A percentile compares a stretch with the other conserved stretches of the same genome.
Evolutionary conservation across 257 asterid species (phyloP).

Genomic region (Fraxinus excelsior): DNA sequence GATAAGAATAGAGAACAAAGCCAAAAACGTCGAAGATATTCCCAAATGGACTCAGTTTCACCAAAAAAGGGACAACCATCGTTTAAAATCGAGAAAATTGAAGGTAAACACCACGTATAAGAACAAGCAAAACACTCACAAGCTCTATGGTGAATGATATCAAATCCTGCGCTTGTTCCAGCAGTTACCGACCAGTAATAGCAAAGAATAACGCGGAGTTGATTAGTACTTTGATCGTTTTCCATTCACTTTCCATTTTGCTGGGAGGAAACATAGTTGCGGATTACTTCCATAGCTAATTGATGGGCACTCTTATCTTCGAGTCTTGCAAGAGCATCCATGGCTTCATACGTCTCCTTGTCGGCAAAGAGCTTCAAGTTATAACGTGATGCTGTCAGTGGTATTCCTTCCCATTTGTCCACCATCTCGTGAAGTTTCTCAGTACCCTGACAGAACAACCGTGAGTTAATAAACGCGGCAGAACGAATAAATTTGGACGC

Average conservation of each 20-base stretch:
- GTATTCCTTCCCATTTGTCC: constrained; percentile 81
- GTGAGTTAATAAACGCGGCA: neutral
- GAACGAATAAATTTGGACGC: neutral
- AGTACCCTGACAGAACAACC: constrained; percentile 51
- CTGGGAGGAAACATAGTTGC: constrained; percentile 72
- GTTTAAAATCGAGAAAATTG: neutral
- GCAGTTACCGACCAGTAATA: constrained; percentile 43
- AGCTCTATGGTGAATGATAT: neutral
- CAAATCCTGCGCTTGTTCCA: constrained; percentile 23
- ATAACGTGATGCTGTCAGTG: constrained; percentile 52
- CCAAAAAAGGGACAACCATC: neutral
- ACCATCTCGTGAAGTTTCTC: constrained; percentile 79
- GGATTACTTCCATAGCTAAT: constrained; percentile 81
- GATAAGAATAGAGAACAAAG: neutral
- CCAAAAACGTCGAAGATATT: neutral
- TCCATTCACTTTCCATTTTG: constrained; percentile 55
- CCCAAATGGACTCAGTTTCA: neutral
- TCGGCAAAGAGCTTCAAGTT: constrained; percentile 79
- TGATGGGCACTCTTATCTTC: constrained; percentile 80
- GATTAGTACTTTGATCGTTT: neutral
- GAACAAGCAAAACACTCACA: neutral
- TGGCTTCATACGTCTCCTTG: constrained; percentile 66
- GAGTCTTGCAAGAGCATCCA: constrained; percentile 59
- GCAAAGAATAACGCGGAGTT: constrained; percentile 15
- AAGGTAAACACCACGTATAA: neutral